Evolutionary conservation across 2,329 filamentous ascomycete species (phyloP).

Genomic region (Pseudogymnoascus sp.): DNA sequence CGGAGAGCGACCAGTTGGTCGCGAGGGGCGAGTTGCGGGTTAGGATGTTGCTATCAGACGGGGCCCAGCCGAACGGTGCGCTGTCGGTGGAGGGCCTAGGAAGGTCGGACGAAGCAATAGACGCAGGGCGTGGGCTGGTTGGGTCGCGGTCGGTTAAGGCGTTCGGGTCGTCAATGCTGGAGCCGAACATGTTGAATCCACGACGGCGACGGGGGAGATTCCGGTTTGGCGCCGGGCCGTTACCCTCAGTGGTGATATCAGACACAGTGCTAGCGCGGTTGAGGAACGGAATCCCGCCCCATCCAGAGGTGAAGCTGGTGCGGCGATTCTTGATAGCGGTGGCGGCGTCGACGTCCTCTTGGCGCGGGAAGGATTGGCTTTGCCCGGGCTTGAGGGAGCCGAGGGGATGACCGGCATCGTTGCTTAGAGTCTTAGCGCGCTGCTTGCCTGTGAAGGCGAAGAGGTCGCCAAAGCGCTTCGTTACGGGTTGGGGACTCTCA

Average conservation of each 20-base stretch:
- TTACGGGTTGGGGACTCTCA: constrained; percentile 40
- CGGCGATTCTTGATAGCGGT: constrained; percentile 44
- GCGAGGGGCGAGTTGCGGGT: constrained; percentile 46
- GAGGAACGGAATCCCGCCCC: constrained; percentile 36
- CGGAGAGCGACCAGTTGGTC: constrained; percentile 42
- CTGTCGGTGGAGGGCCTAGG: constrained; percentile 74
- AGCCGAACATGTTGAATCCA: constrained; percentile 40
- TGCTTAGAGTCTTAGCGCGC: constrained; percentile 51
- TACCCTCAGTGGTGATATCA: constrained; percentile 23
- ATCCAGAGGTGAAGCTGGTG: constrained; percentile 50
- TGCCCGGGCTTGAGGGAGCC: constrained; percentile 64
- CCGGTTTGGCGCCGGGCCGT: constrained; percentile 27
- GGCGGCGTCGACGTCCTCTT: constrained; percentile 48
- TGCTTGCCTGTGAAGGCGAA: constrained; percentile 56
- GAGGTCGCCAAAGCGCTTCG: constrained; percentile 43
- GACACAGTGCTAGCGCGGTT: constrained; percentile 23
- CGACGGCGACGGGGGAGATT: constrained; percentile 19
- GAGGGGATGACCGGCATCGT: constrained; percentile 51
- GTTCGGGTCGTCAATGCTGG: constrained; percentile 37
- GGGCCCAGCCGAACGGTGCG: constrained; percentile 63
- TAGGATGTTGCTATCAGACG: constrained; percentile 36
- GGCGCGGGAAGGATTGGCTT: constrained; percentile 68
- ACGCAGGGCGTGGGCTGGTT: constrained; percentile 57
- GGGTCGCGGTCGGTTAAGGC: constrained; percentile 45
- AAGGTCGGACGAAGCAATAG: constrained; percentile 61